These are phyloP conservation scores for Plenodomus lindquistii DNA, from an alignment of 2,329 filamentous ascomycete species.

Conservation along the genomic window DNA sequence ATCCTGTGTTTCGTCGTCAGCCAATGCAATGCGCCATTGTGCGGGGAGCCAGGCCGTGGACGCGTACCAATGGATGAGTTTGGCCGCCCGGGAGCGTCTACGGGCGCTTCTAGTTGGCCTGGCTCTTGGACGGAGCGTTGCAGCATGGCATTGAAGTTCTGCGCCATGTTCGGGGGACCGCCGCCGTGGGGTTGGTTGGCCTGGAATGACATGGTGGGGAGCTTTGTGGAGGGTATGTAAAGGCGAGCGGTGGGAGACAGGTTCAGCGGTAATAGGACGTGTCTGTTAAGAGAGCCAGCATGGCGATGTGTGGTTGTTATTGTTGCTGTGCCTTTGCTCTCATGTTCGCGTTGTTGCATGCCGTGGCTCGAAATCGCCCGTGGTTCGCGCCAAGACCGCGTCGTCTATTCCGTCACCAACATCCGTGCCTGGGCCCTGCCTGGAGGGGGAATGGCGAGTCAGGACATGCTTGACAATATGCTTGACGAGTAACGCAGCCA, in stretches of 20 bases:
- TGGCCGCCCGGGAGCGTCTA: conserved; percentile 29
- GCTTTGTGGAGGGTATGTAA: conserved; percentile 3
- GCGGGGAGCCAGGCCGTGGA: conserved; percentile 1
- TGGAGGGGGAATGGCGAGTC: conserved; percentile 4
- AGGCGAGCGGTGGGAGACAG: conserved; percentile 3
- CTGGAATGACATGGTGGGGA: conserved; percentile 30
- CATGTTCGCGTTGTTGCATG: conserved; percentile 13
- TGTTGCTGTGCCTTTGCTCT: conserved; percentile 22
- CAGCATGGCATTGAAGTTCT: conserved; percentile 44
- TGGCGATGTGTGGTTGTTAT: conserved; percentile 29
- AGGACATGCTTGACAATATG: neutral
- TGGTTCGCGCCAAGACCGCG: conserved; percentile 15
- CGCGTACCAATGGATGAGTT: conserved; percentile 32
- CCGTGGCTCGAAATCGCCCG: conserved; percentile 19
- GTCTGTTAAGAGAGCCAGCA: conserved; percentile 27
- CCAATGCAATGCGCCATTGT: conserved; percentile 15
- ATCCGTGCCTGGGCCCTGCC: neutral
- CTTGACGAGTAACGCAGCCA: too few species aligned
- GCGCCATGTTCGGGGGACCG: conserved; percentile 33
- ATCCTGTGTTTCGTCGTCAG: conserved; percentile 23
- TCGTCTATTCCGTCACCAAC: neutral
- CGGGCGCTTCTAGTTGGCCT: conserved; percentile 24
- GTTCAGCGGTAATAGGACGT: conserved; percentile 26
- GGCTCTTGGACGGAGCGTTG: conserved; percentile 41
- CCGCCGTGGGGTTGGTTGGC: conserved; percentile 35